Conservation (phyloP, 2,329 filamentous ascomycete species). For the Pseudofabraea citricarpa region DNA sequence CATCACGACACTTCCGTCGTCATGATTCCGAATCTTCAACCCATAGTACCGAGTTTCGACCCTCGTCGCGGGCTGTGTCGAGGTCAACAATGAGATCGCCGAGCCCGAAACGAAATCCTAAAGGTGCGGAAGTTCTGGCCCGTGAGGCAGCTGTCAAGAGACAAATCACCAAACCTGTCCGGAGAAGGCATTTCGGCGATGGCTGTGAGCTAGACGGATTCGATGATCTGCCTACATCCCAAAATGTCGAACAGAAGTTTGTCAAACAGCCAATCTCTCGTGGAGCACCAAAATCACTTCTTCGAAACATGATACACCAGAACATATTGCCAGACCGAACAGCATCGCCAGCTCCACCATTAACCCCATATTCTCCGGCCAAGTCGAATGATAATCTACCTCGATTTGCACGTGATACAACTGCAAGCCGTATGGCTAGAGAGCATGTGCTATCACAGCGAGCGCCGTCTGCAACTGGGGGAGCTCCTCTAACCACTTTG, state of each 20-base stretch:
- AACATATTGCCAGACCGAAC: constrained; percentile 50
- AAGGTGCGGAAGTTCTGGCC: constrained; percentile 34
- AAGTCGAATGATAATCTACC: constrained; percentile 45
- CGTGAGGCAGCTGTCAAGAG: constrained; percentile 54
- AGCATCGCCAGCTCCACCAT: constrained; percentile 44
- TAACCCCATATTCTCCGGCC: constrained; percentile 45
- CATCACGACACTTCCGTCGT: constrained; percentile 66
- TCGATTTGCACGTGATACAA: constrained; percentile 61
- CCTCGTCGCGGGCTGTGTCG: constrained; percentile 52
- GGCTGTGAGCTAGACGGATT: constrained; percentile 90
- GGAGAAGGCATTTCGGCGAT: constrained; percentile 76
- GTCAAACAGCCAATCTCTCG: constrained; percentile 72
- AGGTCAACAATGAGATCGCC: constrained; percentile 51
- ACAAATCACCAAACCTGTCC: constrained; percentile 68
- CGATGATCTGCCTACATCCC: constrained; percentile 89
- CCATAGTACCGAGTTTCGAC: constrained; percentile 52
- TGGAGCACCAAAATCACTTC: constrained; percentile 55
- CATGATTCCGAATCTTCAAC: constrained; percentile 73
- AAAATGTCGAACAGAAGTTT: constrained; percentile 73
- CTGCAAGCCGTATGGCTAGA: constrained; percentile 59
- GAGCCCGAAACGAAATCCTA: constrained; percentile 45
- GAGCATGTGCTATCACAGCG: constrained; percentile 59
- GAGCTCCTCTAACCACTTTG: constrained; percentile 45
- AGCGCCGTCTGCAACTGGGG: constrained; percentile 40
- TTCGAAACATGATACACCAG: constrained; percentile 53